Percentiles rank a stretch among this genome's conserved stretches.
These are phyloP conservation scores for Metschnikowia koreensis DNA, from an alignment of 805 yeast species.

Conservation along the genomic window DNA sequence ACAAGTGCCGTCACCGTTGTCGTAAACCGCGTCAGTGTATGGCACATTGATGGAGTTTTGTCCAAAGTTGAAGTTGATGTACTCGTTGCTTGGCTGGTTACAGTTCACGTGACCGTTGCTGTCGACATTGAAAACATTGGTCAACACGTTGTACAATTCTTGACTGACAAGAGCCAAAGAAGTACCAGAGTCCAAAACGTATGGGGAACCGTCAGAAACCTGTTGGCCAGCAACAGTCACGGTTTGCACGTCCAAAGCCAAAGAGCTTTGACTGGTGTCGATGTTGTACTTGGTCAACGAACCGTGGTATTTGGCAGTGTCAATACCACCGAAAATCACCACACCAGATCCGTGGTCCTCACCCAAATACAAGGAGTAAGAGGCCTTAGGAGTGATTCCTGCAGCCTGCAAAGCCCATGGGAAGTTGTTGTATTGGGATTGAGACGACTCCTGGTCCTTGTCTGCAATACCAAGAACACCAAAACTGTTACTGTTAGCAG, in stretches of 20 bases:
- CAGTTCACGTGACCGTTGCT: conserved; percentile 12
- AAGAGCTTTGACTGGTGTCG: conserved; percentile 3
- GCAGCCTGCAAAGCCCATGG: conserved; percentile 59
- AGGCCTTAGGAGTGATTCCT: conserved; percentile 54
- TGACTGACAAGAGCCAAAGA: conserved; percentile 13
- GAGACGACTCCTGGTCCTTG: conserved; percentile 10
- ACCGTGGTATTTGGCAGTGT: conserved; percentile 35
- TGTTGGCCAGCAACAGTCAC: conserved; percentile 10
- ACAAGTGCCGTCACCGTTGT: conserved; percentile 11
- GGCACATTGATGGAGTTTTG: conserved; percentile 10
- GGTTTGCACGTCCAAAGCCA: conserved; percentile 9
- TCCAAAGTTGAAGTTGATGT: conserved; percentile 13
- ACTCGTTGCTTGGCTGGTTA: conserved; percentile 16
- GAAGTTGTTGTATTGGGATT: conserved; percentile 40
- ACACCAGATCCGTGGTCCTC: conserved; percentile 28
- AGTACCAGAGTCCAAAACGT: conserved; percentile 16
- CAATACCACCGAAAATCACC: conserved; percentile 42
- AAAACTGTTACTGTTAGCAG: background rate
- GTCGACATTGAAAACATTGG: conserved; percentile 6
- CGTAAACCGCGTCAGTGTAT: conserved; percentile 11
- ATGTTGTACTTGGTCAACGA: conserved; percentile 7
- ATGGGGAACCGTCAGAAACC: conserved; percentile 5
- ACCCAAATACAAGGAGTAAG: conserved; percentile 64
- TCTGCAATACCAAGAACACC: conserved; percentile 15
- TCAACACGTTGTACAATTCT: conserved; percentile 7